Evolutionary conservation across 495 filamentous ascomycete genomes (phyloP), one percentile per base, ranked within the genome.

Genomic region (Talaromyces stipitatus): DNA sequence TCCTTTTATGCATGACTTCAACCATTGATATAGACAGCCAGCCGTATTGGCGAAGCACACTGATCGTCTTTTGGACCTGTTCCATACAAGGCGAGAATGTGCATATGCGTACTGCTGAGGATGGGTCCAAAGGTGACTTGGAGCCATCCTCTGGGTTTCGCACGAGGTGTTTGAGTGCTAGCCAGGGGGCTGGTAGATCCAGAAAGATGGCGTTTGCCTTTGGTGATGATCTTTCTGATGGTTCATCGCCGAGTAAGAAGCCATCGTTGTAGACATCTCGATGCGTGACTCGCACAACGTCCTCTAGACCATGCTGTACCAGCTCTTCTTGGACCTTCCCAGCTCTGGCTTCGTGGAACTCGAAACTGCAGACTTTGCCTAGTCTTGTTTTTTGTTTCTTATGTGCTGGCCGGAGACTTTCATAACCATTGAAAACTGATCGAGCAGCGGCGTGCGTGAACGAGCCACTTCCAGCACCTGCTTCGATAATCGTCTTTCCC

Each of bases 51-150:
- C 91, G 86, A 65, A 98, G 79, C 1, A 80, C 76, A 41, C 87
- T 83, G 51, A 96, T 83, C 0, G 95, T 97, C 33, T 82, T 80
- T 28, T 87, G 87, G 8, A 92, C 92, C 69, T 98, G 94, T 71
- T 98, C 94, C 63, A 98, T 91, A 68, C 94, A 98, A 0, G 94
- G 94, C 7, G 87, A 91, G 74, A 98, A 98, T 2, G 92, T 92
- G 71, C 94, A 98, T 58, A 98, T 74, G 58, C 90, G 79, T 18
- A 83, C 81, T 2, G 89, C 72, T 26, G 78, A 72, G 4, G 74
- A 74, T 0, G 88, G 83, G 59, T 91, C 83, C 3, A 98, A 78
- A 0, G 90, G 84, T 0, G 89, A 89, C 48, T 67, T 62, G 0
- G 54, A 33, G 2, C 69, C 72, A 11, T 65, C 57, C 2, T 75